Evolutionary conservation across 306 rosid species (phyloP).

Genomic region (Trifolium fragiferum): DNA sequence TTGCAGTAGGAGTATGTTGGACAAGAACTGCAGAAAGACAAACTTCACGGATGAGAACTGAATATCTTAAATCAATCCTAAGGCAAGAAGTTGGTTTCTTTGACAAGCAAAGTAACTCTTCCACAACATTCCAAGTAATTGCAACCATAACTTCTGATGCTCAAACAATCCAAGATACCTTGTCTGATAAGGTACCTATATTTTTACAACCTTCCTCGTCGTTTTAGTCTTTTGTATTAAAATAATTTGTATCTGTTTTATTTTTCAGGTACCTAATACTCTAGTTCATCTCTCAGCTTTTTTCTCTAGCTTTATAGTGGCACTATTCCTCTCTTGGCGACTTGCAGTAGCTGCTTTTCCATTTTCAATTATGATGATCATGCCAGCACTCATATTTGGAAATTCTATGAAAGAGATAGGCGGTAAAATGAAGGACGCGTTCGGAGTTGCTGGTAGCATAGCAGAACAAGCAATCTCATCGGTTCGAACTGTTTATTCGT

Average conservation of each 20-base stretch:
- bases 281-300: slow-evolving; percentile 64
- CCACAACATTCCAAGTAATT: slow-evolving; percentile 71
- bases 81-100: slow-evolving; percentile 81
- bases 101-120: slow-evolving; percentile 58
- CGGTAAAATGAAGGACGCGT: slow-evolving; percentile 54
- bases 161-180: slow-evolving; percentile 71
- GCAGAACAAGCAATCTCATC: slow-evolving; percentile 89
- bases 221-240: not conserved
- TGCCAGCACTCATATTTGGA: slow-evolving; percentile 74
- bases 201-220: not conserved
- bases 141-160: slow-evolving; percentile 75
- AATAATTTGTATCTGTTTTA: slow-evolving; percentile 21
- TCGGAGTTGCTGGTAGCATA: slow-evolving; percentile 72
- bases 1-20: slow-evolving; percentile 81
- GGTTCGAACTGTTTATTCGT: slow-evolving; percentile 68
- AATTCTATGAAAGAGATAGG: slow-evolving; percentile 61
- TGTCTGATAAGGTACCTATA: slow-evolving; percentile 67
- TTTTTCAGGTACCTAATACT: slow-evolving; percentile 58
- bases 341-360: slow-evolving; percentile 76
- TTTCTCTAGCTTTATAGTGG: slow-evolving; percentile 59
- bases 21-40: slow-evolving; percentile 87
- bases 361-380: slow-evolving; percentile 62
- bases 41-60: slow-evolving; percentile 65
- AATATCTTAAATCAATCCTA: slow-evolving; percentile 68
- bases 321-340: slow-evolving; percentile 70